Base-by-base conservation (phyloP, 805 yeast genomes). In the Hagleromyces aurorensis region DNA sequence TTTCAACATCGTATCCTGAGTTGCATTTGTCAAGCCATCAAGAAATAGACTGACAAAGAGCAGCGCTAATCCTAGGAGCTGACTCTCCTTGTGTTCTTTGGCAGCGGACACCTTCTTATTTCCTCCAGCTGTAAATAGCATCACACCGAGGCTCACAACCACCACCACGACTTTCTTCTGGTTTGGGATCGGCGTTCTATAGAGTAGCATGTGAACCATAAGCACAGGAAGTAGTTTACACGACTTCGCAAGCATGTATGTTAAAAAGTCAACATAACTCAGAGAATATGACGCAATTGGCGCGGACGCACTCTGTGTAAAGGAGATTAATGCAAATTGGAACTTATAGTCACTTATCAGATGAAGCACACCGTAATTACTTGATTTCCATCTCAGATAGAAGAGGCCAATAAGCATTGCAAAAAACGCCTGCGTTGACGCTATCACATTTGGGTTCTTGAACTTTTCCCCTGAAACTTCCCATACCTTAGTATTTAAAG, bases 201-300 rank as follows among this genome's bases (percentile, higher is more conserved):
- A 89, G 8, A 83, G 45, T 10, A 75, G 43, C 34, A 78, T 60
- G 48, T 86, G 96, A 3, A 91, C 81, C 19, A 82, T 51, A 79
- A 91, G 76, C n/a, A 89, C 94, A 0, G 99, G 99, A 13, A 91
- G 73, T 55, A 91, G 67, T 48, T 91, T 91, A 54, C 97, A 89
- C 32, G 94, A 79, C 52, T 91, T 91, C 12, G 96, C 94, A 37
- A 91, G 67, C 39, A 89, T 69, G 44, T 73, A 79, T 0, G 93
- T 80, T 48, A 91, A 61, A 50, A 82, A 91, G 50, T 84, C 95
- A 18, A 91, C 89, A 52, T 89, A 84, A 28, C 70, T 66, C 36
- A 89, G 60, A 12, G 94, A 74, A 23, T 76, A 70, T 37, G 84
- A 76, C 1, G 94, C 91, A 25, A 91, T 58, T 4, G 96, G 96